These are phyloP conservation scores for Macrolepiota fuliginosa DNA, from an alignment of 768 basidiomycete species.

Conservation along the genomic window DNA sequence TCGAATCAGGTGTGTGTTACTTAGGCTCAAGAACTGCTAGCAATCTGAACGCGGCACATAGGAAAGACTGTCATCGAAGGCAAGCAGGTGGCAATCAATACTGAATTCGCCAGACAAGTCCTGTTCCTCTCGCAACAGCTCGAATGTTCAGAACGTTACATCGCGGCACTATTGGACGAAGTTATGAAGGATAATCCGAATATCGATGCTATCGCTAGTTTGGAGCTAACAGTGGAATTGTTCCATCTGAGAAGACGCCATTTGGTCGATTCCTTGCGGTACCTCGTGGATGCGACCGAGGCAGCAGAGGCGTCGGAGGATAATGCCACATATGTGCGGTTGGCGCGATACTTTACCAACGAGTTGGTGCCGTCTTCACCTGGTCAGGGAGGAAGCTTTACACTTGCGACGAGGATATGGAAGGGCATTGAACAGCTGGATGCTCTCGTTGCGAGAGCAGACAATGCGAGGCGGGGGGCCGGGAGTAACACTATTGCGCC, in stretches of 20 bases:
- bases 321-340: constrained; percentile 46
- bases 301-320: constrained; percentile 41
- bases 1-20: constrained; percentile 55
- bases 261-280: constrained; percentile 67
- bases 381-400: constrained; percentile 32
- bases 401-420: constrained; percentile 56
- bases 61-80: constrained; percentile 67
- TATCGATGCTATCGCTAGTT: constrained; percentile 47
- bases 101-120: constrained; percentile 75
- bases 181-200: constrained; percentile 68
- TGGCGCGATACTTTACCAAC: constrained; percentile 52
- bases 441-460: constrained; percentile 48
- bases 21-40: neutral
- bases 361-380: constrained; percentile 47
- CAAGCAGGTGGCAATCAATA: constrained; percentile 67
- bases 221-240: constrained; percentile 65
- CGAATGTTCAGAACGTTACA: constrained; percentile 77
- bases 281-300: constrained; percentile 65
- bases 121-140: constrained; percentile 81
- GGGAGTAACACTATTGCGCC: constrained; percentile 57
- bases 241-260: constrained; percentile 70
- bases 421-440: constrained; percentile 63
- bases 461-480: constrained; percentile 61
- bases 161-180: constrained; percentile 65
- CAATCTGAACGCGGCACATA: constrained; percentile 24